Evolutionary conservation across 2,329 filamentous ascomycete genomes (phyloP).

Genomic region (Gnomoniopsis smithogilvyi): DNA sequence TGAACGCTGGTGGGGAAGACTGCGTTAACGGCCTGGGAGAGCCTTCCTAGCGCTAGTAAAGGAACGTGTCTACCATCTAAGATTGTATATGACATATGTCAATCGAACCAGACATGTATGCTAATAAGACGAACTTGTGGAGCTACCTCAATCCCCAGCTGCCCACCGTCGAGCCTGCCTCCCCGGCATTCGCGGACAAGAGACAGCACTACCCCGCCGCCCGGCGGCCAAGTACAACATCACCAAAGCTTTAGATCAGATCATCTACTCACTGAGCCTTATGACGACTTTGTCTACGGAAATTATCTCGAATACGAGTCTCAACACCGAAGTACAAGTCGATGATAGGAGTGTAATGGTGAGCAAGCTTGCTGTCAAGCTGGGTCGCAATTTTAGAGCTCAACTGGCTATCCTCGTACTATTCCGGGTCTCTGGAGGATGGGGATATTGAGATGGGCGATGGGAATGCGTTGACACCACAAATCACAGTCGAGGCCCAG

Average conservation of each 20-base stretch:
- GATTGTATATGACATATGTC: no score
- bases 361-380: constrained; percentile 92
- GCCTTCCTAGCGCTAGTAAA: no score
- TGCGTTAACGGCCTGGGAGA: no score
- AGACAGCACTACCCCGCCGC: constrained; percentile 51
- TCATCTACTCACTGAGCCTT: constrained; percentile 82
- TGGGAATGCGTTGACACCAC: constrained; percentile 49
- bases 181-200: constrained; percentile 15
- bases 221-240: constrained; percentile 79
- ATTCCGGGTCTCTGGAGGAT: constrained; percentile 66
- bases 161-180: constrained; percentile 34
- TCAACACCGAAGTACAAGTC: constrained; percentile 95
- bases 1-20: no score
- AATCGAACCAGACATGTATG: no score
- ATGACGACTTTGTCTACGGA: constrained; percentile 86
- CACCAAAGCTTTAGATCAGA: constrained; percentile 85
- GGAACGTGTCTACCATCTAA: no score
- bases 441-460: constrained; percentile 63
- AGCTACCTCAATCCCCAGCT: constrained; percentile 55
- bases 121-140: constrained; percentile 63
- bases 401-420: constrained; percentile 93
- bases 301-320: constrained; percentile 71
- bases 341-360: constrained; percentile 96
- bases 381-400: constrained; percentile 89
- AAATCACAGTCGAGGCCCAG: constrained; percentile 47